Conservation (phyloP, 352 stramenopile genomes). For the Globisporangium middletonii region DNA sequence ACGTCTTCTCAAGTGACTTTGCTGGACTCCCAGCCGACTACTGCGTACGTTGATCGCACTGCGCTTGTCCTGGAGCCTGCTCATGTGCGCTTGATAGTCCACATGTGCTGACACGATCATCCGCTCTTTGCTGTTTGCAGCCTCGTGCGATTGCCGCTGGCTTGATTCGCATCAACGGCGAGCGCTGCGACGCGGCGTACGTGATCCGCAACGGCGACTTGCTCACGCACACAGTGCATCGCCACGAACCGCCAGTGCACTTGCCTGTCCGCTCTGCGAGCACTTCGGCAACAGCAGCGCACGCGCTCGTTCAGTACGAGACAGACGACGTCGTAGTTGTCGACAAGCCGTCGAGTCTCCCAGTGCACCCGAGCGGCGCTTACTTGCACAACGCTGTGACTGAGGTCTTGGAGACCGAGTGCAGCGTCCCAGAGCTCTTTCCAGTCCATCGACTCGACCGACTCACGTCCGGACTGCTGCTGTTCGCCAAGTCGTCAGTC, state of each 20-base stretch:
- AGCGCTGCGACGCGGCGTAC: slow-evolving; percentile 40
- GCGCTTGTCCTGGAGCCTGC: not conserved
- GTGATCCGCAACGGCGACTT: slow-evolving; percentile 81
- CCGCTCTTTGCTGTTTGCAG: slow-evolving; percentile 12
- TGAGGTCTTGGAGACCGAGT: slow-evolving; percentile 31
- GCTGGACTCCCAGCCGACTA: slow-evolving; percentile 34
- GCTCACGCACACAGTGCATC: slow-evolving; percentile 88
- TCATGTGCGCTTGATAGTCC: not conserved
- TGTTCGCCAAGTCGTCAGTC: slow-evolving; percentile 41
- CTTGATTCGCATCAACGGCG: slow-evolving; percentile 84
- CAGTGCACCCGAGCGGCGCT: slow-evolving; percentile 89
- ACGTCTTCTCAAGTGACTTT: slow-evolving; percentile 79
- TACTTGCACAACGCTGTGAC: slow-evolving; percentile 90
- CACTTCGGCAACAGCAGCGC: not conserved
- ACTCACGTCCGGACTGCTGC: slow-evolving; percentile 80
- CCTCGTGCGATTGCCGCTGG: slow-evolving; percentile 72
- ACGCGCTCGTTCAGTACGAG: slow-evolving; percentile 36
- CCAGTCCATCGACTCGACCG: slow-evolving; percentile 92
- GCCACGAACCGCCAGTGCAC: slow-evolving; percentile 90
- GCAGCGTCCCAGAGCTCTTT: slow-evolving; percentile 33
- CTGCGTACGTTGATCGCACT: slow-evolving; percentile 31
- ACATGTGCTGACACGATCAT: not conserved
- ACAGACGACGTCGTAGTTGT: slow-evolving; percentile 52
- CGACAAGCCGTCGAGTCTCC: slow-evolving; percentile 84
- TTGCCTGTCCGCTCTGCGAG: slow-evolving; percentile 2